Evolutionary conservation across 1,139 yeast species (phyloP).

Genomic region (Pichiaceae sp.): DNA sequence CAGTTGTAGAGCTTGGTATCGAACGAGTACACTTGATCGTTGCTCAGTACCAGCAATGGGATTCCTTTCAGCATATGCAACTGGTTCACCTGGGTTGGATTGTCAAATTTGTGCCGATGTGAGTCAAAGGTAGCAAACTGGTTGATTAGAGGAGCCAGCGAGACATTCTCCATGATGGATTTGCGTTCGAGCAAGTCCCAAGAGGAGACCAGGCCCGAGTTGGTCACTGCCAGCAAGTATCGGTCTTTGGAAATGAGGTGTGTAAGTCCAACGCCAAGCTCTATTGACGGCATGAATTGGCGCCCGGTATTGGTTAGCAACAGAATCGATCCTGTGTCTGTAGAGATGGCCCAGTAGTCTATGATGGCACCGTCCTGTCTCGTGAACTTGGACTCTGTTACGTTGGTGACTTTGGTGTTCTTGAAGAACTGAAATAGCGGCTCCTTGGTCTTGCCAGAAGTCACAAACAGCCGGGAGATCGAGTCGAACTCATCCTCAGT

Average conservation of each 20-base stretch:
- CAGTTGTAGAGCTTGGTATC: constrained; percentile 34
- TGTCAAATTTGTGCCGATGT: constrained; percentile 18
- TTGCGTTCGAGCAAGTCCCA: constrained; percentile 34
- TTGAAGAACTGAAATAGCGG: constrained; percentile 13
- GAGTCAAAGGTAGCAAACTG: constrained; percentile 22
- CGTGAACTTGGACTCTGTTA: constrained; percentile 13
- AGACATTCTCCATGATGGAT: constrained; percentile 32
- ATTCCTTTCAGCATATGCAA: constrained; percentile 27
- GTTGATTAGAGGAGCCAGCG: constrained; percentile 47
- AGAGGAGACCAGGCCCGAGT: constrained; percentile 38
- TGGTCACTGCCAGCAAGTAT: constrained; percentile 48
- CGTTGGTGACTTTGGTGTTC: constrained; percentile 17
- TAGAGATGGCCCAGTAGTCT: constrained; percentile 46
- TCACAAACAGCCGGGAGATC: constrained; percentile 11
- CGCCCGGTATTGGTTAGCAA: constrained; percentile 66
- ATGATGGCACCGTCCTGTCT: constrained; percentile 4
- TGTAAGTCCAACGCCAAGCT: constrained; percentile 50
- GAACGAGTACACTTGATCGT: constrained; percentile 30
- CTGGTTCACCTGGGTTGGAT: constrained; percentile 15
- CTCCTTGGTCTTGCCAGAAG: constrained; percentile 2
- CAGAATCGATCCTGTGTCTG: constrained; percentile 64
- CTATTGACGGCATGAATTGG: constrained; percentile 39
- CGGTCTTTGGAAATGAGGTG: constrained; percentile 43
- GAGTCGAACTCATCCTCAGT: constrained; percentile 15
- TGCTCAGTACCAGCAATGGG: constrained; percentile 34